Conservation (phyloP, 2,329 filamentous ascomycete genomes). For the Harringtonia lauricola region DNA sequence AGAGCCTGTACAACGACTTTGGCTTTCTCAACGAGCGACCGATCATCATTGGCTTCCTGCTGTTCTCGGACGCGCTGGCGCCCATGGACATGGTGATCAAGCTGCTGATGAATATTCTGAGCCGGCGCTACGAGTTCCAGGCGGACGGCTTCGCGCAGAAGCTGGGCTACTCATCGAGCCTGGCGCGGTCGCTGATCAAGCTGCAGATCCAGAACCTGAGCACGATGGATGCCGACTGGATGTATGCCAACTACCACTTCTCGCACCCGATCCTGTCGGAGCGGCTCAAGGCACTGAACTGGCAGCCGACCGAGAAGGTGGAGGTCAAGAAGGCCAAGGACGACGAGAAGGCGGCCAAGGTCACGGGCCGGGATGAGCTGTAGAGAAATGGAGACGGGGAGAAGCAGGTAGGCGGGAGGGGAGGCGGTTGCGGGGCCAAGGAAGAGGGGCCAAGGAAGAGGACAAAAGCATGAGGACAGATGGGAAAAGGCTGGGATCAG, state of each 20-base stretch:
- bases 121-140: constrained; percentile 90
- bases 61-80: constrained; percentile 92
- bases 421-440: too few relatives aligned
- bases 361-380: constrained; percentile 64
- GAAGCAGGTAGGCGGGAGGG: background rate
- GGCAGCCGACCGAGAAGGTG: constrained; percentile 53
- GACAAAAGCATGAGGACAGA: too few relatives aligned
- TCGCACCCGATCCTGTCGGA: constrained; percentile 94
- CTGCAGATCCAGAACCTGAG: constrained; percentile 97
- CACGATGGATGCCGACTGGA: constrained; percentile 97
- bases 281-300: constrained; percentile 80
- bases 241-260: constrained; percentile 98
- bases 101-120: constrained; percentile 91
- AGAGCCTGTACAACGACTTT: constrained; percentile 80
- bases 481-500: too few relatives aligned
- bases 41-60: constrained; percentile 92
- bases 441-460: background rate
- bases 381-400: constrained; percentile 24
- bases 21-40: constrained; percentile 76
- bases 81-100: constrained; percentile 94
- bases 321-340: constrained; percentile 17
- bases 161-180: constrained; percentile 73
- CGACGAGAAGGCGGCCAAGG: constrained; percentile 46
- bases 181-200: constrained; percentile 85
- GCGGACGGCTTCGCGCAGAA: constrained; percentile 81